Evolutionary conservation across 768 basidiomycete species (phyloP), one percentile per base, ranked within the genome.

Genomic region (Kwoniella newhampshirensis): DNA sequence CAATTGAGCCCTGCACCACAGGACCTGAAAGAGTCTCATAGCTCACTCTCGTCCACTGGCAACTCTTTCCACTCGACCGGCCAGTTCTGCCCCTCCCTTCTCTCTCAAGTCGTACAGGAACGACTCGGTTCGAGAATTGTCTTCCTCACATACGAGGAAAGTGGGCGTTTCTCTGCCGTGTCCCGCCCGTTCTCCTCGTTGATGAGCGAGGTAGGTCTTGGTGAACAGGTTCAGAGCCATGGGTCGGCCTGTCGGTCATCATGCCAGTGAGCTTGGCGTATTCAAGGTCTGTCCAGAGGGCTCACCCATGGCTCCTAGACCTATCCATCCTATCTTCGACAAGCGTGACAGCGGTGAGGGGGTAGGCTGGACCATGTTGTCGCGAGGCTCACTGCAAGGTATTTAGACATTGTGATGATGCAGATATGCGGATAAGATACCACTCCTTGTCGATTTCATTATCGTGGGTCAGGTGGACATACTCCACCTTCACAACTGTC

Each of bases 181-280:
- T 26, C 26, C 26, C 12, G 26, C 27, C 4, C n/a, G 6, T 13
- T 23, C 28, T 4, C 17, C 4, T 32, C 52, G 43, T 15, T 59
- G 43, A 18, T 63, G 59, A 4, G 66, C 62, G 1, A 59, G 25
- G 39, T 63, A 56, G 4, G 68, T 73, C 54, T 73, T 73, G 21
- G 66, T 67, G 64, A 73, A 73, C 11, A 73, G 63, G 46, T 73
- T 73, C 17, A 70, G 26, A 42, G 71, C 71, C 71, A 73, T 73
- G 23, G 70, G 71, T 49, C 67, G 68, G 8, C 71, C 71, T 73
- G 43, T 37, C 3, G 15, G 36, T 26, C 17, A 48, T 55, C 13
- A 37, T 15, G 17, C 26, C 21, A 47, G 21, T 17, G 21, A 47
- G 8, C n/a, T n/a, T n/a, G n/a, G n/a, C n/a, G n/a, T n/a, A n/a